phyloP scores from a whole-genome alignment of 2,329 filamentous ascomycete genomes.

The Simplicillium sp. region DNA sequence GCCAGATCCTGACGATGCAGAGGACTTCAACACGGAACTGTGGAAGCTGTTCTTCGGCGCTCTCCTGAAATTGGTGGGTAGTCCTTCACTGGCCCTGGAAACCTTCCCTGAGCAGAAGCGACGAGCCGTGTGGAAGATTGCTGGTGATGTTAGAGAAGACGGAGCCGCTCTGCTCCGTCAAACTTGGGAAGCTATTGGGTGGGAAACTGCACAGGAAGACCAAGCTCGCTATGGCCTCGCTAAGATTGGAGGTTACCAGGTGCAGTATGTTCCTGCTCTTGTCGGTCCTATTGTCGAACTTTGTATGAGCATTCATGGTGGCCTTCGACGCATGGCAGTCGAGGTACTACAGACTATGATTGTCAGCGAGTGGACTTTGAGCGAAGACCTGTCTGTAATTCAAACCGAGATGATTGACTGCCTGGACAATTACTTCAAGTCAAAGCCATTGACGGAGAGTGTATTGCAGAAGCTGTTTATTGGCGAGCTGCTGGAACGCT shows the following conservation, averaged over 20 bases:
- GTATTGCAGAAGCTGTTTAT: slow-evolving; percentile 91
- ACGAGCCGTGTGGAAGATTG: slow-evolving; percentile 96
- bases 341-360: slow-evolving; percentile 97
- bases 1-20: slow-evolving; percentile 82
- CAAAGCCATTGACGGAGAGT: slow-evolving; percentile 77
- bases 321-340: slow-evolving; percentile 78
- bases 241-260: slow-evolving; percentile 92
- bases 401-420: slow-evolving; percentile 97
- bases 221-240: slow-evolving; percentile 64
- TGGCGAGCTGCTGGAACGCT: slow-evolving; percentile 71
- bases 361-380: slow-evolving; percentile 93
- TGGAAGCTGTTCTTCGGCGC: slow-evolving; percentile 94
- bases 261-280: slow-evolving; percentile 90
- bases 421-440: slow-evolving; percentile 81
- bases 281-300: slow-evolving; percentile 88
- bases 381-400: slow-evolving; percentile 81
- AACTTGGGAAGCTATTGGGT: slow-evolving; percentile 93
- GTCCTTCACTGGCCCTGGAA: slow-evolving; percentile 79
- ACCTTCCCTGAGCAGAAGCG: slow-evolving; percentile 96
- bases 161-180: slow-evolving; percentile 77
- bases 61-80: slow-evolving; percentile 79
- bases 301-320: slow-evolving; percentile 91
- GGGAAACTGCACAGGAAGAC: slow-evolving; percentile 82
- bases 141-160: slow-evolving; percentile 86
- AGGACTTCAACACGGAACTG: slow-evolving; percentile 82